These are phyloP conservation scores for Mariannaea sp. DNA, from an alignment of 2,329 filamentous ascomycete species.

Conservation along the genomic window DNA sequence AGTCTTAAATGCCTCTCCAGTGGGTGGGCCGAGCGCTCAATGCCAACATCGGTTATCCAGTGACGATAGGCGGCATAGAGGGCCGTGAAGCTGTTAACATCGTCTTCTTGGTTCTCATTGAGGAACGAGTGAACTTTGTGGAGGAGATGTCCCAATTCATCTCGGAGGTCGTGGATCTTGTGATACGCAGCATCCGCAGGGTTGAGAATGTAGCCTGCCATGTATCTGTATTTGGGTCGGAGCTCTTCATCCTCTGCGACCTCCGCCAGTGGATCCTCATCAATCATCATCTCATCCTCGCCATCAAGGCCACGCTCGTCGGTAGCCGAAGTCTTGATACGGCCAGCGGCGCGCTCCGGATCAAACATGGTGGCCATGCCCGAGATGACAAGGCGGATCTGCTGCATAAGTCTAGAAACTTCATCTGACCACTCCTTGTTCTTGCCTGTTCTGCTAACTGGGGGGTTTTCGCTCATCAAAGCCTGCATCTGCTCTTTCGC, in stretches of 20 bases:
- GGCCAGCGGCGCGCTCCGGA: constrained; percentile 68
- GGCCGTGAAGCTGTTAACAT: constrained; percentile 92
- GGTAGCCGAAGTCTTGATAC: constrained; percentile 51
- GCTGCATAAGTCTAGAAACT: constrained; percentile 84
- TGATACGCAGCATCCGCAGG: constrained; percentile 63
- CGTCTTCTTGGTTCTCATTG: constrained; percentile 84
- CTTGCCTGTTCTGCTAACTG: constrained; percentile 87
- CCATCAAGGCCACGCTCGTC: constrained; percentile 60
- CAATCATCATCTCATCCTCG: constrained; percentile 54
- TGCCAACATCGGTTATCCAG: constrained; percentile 97
- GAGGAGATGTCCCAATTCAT: constrained; percentile 77
- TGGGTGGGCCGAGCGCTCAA: constrained; percentile 92
- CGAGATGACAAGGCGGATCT: constrained; percentile 86
- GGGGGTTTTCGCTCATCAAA: constrained; percentile 80
- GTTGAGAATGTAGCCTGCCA: constrained; percentile 81
- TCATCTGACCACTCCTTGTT: constrained; percentile 99
- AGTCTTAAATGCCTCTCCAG: constrained; percentile 85
- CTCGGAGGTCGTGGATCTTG: constrained; percentile 79
- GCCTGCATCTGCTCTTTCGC: constrained; percentile 76
- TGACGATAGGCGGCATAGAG: constrained; percentile 90
- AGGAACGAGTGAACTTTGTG: constrained; percentile 87
- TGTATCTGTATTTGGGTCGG: constrained; percentile 85
- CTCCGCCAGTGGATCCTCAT: constrained; percentile 62
- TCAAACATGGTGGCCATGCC: constrained; percentile 91
- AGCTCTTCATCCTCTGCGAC: constrained; percentile 80